phyloP scores from a whole-genome alignment of 2,329 filamentous ascomycete species.

The Cryphonectria carpinicola region DNA sequence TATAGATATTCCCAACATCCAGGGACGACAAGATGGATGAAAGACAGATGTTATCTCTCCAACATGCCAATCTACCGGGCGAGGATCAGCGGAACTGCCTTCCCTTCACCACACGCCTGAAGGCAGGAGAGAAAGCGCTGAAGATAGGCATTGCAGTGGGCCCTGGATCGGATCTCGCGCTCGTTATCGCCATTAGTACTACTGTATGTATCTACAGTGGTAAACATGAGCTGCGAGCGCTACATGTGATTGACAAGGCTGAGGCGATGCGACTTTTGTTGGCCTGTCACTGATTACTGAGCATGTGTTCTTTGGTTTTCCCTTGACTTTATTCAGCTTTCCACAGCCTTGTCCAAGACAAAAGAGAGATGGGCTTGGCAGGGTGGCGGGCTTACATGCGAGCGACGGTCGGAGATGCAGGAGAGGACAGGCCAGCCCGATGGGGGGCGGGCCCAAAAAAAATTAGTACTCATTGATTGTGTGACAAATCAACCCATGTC shows the following conservation, averaged over 20 bases:
- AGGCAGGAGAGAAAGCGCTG: neutral
- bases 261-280: neutral
- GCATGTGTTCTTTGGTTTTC: neutral
- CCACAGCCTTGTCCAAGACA: neutral
- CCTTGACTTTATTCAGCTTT: constrained; percentile 3
- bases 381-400: neutral
- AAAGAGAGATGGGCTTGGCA: neutral
- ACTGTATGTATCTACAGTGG: neutral
- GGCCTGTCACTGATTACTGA: neutral
- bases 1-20: neutral
- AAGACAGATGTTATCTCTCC: neutral
- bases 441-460: neutral
- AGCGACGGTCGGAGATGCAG: neutral
- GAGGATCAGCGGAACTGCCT: neutral
- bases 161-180: neutral
- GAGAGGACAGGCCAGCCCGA: neutral
- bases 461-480: neutral
- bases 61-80: neutral
- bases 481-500: constrained; percentile 25
- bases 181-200: neutral
- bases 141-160: neutral
- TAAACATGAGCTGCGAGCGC: neutral
- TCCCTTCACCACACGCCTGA: neutral
- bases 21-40: neutral
- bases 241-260: neutral